Evolutionary conservation across 345 rosid genomes (phyloP).

Genomic region (Capsella bursapastoris): DNA sequence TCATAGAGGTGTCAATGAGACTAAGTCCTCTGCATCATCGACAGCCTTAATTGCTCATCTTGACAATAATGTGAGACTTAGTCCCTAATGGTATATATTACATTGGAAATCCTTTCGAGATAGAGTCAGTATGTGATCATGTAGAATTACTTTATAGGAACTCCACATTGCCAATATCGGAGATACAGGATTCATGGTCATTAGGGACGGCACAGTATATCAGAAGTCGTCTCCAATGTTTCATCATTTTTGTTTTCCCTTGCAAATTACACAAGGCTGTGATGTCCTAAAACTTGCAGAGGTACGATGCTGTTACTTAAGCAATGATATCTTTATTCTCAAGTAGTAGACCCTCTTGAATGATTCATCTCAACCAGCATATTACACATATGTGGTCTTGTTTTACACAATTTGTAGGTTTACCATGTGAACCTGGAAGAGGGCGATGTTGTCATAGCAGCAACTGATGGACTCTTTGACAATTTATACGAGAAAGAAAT

Average conservation of each 20-base stretch:
- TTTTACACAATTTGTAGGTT: slow-evolving; percentile 46
- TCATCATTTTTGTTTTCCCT: slow-evolving; percentile 71
- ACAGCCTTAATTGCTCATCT: slow-evolving; percentile 73
- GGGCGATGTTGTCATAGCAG: slow-evolving; percentile 61
- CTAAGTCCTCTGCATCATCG: slow-evolving; percentile 62
- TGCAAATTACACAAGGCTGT: slow-evolving; percentile 57
- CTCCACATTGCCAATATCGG: slow-evolving; percentile 74
- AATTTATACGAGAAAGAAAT: slow-evolving; percentile 75
- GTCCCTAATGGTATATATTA: slow-evolving; percentile 19
- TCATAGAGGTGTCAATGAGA: slow-evolving; percentile 54
- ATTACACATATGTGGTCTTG: slow-evolving; percentile 15
- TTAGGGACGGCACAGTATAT: slow-evolving; percentile 58
- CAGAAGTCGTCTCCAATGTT: slow-evolving; percentile 66
- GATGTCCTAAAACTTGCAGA: slow-evolving; percentile 54
- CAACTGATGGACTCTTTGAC: slow-evolving; percentile 80
- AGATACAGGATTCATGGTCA: slow-evolving; percentile 73
- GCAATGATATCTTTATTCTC: neutral
- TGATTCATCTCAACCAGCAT: neutral
- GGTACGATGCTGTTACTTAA: slow-evolving; percentile 47
- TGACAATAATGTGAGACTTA: slow-evolving; percentile 58
- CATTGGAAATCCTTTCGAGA: neutral
- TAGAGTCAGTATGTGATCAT: slow-evolving; percentile 22
- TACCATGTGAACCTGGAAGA: slow-evolving; percentile 59
- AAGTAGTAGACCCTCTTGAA: neutral
- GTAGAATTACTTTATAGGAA: slow-evolving; percentile 49